Evolutionary conservation across 345 rosid genomes (phyloP).

Genomic region (Eucalyptus viminalis): DNA sequence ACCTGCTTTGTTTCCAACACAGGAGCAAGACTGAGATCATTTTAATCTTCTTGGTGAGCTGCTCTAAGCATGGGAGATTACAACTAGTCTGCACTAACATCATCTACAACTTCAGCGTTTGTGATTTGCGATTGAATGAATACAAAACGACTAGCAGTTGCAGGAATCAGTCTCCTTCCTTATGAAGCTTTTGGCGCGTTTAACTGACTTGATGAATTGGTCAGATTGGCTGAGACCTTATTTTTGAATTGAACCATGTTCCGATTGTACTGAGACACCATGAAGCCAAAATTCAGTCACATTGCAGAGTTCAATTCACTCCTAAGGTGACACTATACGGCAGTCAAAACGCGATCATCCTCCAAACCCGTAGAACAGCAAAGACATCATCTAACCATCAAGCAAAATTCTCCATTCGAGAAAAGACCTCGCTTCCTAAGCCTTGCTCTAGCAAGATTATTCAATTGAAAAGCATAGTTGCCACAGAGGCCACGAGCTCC

Average conservation of each 20-base stretch:
- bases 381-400: background rate
- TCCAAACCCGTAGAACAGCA: background rate
- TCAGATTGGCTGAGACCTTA: background rate
- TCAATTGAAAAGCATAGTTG: background rate
- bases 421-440: background rate
- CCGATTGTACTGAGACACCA: background rate
- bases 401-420: background rate
- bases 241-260: background rate
- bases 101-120: background rate
- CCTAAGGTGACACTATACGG: background rate
- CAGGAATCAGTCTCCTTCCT: background rate
- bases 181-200: background rate
- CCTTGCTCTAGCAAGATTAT: background rate
- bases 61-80: background rate
- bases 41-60: background rate
- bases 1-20: conserved; percentile 23
- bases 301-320: background rate
- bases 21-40: background rate
- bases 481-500: conserved; percentile 18
- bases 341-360: background rate
- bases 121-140: background rate
- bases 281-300: background rate
- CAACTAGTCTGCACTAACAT: background rate
- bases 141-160: background rate
- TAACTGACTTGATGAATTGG: background rate